Conservation (phyloP, 495 filamentous ascomycete genomes). For the Aspergillus egyptiacus region DNA sequence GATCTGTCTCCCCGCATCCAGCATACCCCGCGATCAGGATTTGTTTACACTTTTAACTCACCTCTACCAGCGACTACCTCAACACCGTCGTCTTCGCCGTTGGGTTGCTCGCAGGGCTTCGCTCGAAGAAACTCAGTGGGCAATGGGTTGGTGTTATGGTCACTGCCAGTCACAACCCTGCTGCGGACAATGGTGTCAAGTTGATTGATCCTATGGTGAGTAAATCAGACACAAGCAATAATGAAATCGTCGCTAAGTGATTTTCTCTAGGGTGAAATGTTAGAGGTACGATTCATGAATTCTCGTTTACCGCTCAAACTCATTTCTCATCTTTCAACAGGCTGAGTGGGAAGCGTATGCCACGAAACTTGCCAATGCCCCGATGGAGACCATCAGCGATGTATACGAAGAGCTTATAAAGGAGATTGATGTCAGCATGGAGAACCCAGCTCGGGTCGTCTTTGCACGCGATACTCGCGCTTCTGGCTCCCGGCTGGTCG, state of each 20-base stretch:
- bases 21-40: slow-evolving; percentile 30
- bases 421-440: slow-evolving; percentile 67
- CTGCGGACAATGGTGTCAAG: slow-evolving; percentile 97
- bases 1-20: slow-evolving; percentile 34
- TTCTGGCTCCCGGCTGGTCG: slow-evolving; percentile 76
- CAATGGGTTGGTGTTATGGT: slow-evolving; percentile 98
- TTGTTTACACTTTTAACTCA: slow-evolving; percentile 30
- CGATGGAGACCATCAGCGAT: slow-evolving; percentile 64
- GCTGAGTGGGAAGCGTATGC: slow-evolving; percentile 83
- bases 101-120: slow-evolving; percentile 81
- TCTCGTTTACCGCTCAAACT: neutral
- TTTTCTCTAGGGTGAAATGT: slow-evolving; percentile 73
- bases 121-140: slow-evolving; percentile 79
- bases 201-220: slow-evolving; percentile 88
- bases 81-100: slow-evolving; percentile 89
- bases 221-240: slow-evolving; percentile 3
- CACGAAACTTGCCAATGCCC: slow-evolving; percentile 79
- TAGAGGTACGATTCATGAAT: slow-evolving; percentile 54
- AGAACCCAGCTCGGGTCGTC: slow-evolving; percentile 68
- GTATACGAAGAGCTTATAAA: slow-evolving; percentile 67
- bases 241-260: neutral
- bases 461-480: slow-evolving; percentile 91
- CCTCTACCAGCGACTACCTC: slow-evolving; percentile 47
- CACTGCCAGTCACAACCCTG: slow-evolving; percentile 96
- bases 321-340: slow-evolving; percentile 26